phyloP scores from a whole-genome alignment of 345 rosid genomes.

The Eucalyptus erythrocorys region DNA sequence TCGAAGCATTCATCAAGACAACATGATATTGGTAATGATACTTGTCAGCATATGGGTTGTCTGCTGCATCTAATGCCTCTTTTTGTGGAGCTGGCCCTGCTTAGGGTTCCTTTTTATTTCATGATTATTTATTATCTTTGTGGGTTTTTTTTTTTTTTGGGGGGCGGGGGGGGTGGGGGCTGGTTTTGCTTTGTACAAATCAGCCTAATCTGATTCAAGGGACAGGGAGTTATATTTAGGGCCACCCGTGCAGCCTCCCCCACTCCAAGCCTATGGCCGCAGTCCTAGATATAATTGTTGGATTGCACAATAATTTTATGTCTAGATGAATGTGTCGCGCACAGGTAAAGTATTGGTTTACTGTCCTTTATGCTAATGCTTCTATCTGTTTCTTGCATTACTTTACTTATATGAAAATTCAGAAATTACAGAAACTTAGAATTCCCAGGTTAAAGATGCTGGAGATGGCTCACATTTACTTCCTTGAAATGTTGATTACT shows the following conservation, averaged over 20 bases:
- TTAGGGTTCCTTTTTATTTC: neutral
- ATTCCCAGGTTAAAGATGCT: neutral
- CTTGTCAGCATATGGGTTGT: neutral
- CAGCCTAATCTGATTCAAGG: neutral
- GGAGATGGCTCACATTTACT: neutral
- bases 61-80: neutral
- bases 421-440: neutral
- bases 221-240: neutral
- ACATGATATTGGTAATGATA: conserved; percentile 69
- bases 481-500: neutral
- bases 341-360: neutral
- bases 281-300: neutral
- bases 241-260: neutral
- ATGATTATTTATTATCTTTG: neutral
- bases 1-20: conserved; percentile 34
- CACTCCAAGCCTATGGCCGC: neutral
- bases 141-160: neutral
- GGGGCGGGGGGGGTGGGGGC: neutral
- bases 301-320: neutral
- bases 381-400: neutral
- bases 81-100: neutral
- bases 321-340: neutral
- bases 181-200: neutral
- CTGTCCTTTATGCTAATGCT: neutral
- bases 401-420: neutral